These are phyloP conservation scores for Salix purpurea DNA, from an alignment of 345 rosid genomes.

Conservation along the genomic window DNA sequence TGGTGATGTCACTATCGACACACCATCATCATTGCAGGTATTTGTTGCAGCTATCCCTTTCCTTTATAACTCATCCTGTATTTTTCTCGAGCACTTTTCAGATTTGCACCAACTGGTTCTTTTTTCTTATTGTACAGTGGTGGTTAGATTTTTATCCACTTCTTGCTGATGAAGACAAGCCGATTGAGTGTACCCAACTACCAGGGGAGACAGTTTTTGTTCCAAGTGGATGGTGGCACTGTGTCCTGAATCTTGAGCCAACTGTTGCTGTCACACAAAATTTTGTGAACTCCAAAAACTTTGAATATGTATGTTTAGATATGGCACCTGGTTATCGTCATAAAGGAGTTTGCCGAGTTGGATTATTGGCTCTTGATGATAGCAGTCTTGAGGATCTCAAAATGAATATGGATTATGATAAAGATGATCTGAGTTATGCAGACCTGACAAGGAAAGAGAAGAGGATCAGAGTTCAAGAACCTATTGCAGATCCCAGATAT, in stretches of 20 bases:
- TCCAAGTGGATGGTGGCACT: constrained; percentile 99
- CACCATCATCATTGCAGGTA: constrained; percentile 94
- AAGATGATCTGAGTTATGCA: constrained; percentile 41
- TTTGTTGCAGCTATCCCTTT: constrained; percentile 12
- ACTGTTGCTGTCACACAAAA: constrained; percentile 93
- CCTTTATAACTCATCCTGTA: constrained; percentile 6
- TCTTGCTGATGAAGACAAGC: constrained; percentile 87
- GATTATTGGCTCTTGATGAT: constrained; percentile 76
- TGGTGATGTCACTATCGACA: constrained; percentile 86
- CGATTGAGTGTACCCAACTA: constrained; percentile 81
- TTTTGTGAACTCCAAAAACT: constrained; percentile 75
- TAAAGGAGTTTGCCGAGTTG: constrained; percentile 95
- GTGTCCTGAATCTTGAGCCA: constrained; percentile 82
- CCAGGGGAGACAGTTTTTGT: constrained; percentile 93
- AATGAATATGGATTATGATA: constrained; percentile 26
- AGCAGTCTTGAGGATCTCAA: constrained; percentile 34
- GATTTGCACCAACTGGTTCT: constrained; percentile 4
- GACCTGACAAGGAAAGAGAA: constrained; percentile 79
- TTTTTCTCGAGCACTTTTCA: constrained; percentile 3
- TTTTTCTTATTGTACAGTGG: constrained; percentile 52
- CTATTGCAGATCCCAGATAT: constrained; percentile 28
- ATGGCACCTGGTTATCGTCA: constrained; percentile 94
- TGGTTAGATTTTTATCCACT: constrained; percentile 94
- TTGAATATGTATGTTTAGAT: constrained; percentile 86
- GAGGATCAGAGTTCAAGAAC: constrained; percentile 44